Base-by-base conservation (phyloP, 441 rosid species). In the Corymbia citriodora region DNA sequence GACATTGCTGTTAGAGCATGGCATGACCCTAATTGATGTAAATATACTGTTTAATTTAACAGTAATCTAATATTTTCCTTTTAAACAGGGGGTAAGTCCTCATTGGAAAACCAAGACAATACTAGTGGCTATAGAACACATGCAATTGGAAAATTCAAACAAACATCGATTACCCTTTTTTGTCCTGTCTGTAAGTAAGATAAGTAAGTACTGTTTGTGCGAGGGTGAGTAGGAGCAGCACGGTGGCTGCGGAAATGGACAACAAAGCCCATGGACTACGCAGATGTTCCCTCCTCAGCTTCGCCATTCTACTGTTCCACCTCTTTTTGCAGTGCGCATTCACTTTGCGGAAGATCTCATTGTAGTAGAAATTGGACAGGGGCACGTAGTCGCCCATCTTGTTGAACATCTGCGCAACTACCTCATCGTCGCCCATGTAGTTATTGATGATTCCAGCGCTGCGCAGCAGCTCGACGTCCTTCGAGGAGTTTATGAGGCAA, bases 221-320 rank as follows among this genome's bases (percentile, higher is more conserved):
- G 1, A 31, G 1, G 8, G 90, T 48, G 70, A 91, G 88, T 4
- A 89, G 17, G 83, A 91, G 89, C 89, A 89, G 40, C n/a, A 81
- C 2, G 45, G 45, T 9, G 10, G 90, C 92, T 16, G 88, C 87
- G 9, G 50, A 17, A 79, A 91, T 57, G 31, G 92, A 91, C 54
- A 91, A n/a, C 70, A 31, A 87, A 19, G 61, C 72, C 91, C 91
- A 91, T 7, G 92, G 92, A 65, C 49, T 53, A 19, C 81, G 17
- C 57, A 89, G 89, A 79, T 89, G 87, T 23, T 54, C 82, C 36
- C 82, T 54, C 91, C 87, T 87, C 23, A 89, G 40, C 7, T 79
- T 81, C 12, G 89, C 82, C 25, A 25, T 89, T 54, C 91, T 81
- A 6, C 16, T 6, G 86, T 54, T 87, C 50, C 48, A 18, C n/a